Evolutionary conservation across 2,329 filamentous ascomycete species (phyloP).

Genomic region (Alternaria rosae): DNA sequence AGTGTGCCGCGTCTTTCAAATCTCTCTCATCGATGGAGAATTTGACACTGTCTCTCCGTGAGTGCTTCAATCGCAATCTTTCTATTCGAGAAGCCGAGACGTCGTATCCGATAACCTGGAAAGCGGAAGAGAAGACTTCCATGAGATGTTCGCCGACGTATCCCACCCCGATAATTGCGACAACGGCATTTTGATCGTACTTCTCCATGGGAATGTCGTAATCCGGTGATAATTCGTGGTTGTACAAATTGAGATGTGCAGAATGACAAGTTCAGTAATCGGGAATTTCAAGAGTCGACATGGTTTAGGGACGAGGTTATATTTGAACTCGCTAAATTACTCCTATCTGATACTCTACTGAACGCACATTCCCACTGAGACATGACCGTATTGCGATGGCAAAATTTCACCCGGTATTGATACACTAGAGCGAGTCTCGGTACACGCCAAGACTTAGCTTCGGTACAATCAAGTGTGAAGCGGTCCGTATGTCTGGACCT

Average conservation of each 20-base stretch:
- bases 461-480: neutral
- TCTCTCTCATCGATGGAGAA: constrained; percentile 1
- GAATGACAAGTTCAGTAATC: neutral
- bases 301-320: neutral
- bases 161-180: constrained; percentile 61
- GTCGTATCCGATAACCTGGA: constrained; percentile 53
- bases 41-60: neutral
- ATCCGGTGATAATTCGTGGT: neutral
- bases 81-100: constrained; percentile 14
- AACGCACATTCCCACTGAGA: neutral
- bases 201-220: neutral
- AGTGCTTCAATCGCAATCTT: neutral
- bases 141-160: constrained; percentile 63
- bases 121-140: constrained; percentile 52
- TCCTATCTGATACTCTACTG: neutral
- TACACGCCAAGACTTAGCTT: neutral
- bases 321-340: neutral
- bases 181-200: neutral
- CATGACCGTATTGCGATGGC: neutral
- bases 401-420: neutral
- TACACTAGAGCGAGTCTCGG: neutral
- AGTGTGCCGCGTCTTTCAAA: constrained; percentile 54
- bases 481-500: neutral
- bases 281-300: neutral
- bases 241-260: neutral